Evolutionary conservation across 352 stramenopile genomes (phyloP).

Genomic region (Globisporangium nagaii): DNA sequence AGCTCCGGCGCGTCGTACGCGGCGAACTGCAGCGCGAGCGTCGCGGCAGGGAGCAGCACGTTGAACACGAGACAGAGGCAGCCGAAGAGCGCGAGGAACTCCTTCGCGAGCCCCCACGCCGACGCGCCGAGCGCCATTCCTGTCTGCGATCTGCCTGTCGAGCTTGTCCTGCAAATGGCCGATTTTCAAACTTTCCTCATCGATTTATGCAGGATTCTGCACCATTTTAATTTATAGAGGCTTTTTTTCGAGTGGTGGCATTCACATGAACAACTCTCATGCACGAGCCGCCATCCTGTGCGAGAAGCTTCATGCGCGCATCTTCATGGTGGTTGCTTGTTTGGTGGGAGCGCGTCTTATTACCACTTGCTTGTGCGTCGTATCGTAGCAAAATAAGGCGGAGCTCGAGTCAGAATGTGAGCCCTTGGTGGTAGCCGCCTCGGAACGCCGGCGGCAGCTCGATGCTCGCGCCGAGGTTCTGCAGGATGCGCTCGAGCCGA

Average conservation of each 20-base stretch:
- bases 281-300: too few relatives aligned
- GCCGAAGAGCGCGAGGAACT: constrained; percentile 42
- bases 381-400: too few relatives aligned
- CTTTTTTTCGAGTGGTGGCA: too few relatives aligned
- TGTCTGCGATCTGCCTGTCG: too few relatives aligned
- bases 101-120: constrained; percentile 17
- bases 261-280: too few relatives aligned
- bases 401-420: constrained; percentile 10
- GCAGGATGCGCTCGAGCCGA: constrained; percentile 67
- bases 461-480: constrained; percentile 70
- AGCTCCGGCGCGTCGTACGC: constrained; percentile 24
- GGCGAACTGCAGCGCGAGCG: constrained; percentile 22
- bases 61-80: constrained; percentile 38
- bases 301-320: too few relatives aligned
- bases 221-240: too few relatives aligned
- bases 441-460: constrained; percentile 81
- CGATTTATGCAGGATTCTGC: too few relatives aligned
- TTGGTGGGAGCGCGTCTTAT: too few relatives aligned
- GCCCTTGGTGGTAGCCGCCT: constrained; percentile 73
- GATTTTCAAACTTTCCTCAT: neutral
- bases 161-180: neutral
- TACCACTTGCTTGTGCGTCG: too few relatives aligned
- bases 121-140: neutral
- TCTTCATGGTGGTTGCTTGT: too few relatives aligned
- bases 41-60: constrained; percentile 28